phyloP scores from a whole-genome alignment of 129 eudicot genomes.

The Saussurea involucrata region DNA sequence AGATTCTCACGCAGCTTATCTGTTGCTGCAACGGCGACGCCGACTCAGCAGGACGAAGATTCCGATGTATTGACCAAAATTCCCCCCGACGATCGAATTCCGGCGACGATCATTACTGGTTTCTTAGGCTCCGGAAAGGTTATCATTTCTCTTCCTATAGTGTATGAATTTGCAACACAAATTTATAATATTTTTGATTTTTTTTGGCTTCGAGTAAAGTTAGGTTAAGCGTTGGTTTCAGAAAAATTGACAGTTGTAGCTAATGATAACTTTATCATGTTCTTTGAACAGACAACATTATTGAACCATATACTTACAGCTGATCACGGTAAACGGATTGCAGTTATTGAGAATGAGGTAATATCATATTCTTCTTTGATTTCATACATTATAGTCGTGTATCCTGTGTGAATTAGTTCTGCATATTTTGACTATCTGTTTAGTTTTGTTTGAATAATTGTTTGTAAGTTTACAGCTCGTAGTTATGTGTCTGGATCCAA shows the following conservation, averaged over 20 bases:
- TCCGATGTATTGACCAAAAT: conserved; percentile 63
- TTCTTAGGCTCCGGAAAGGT: conserved; percentile 99
- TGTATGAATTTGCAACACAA: neutral
- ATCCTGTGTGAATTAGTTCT: neutral
- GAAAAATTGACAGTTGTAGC: neutral
- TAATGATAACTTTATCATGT: neutral
- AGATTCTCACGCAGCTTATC: conserved; percentile 48
- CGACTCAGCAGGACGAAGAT: conserved; percentile 45
- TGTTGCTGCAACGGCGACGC: conserved; percentile 46
- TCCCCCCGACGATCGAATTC: conserved; percentile 85
- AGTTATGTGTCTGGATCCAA: neutral
- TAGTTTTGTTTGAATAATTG: neutral
- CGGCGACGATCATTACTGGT: conserved; percentile 98
- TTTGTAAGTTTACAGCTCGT: neutral
- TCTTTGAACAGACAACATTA: conserved; percentile 74
- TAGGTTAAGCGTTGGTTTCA: neutral
- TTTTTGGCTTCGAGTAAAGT: neutral
- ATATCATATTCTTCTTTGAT: neutral
- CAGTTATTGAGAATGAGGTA: conserved; percentile 99
- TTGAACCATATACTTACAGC: conserved; percentile 91
- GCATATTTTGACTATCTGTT: neutral
- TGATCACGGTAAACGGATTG: conserved; percentile 96
- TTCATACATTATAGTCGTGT: neutral
- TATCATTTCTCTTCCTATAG: neutral
- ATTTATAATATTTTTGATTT: neutral